Evolutionary conservation across 2,329 filamentous ascomycete species (phyloP).

Genomic region (Phaeosphaeriaceae sp.): DNA sequence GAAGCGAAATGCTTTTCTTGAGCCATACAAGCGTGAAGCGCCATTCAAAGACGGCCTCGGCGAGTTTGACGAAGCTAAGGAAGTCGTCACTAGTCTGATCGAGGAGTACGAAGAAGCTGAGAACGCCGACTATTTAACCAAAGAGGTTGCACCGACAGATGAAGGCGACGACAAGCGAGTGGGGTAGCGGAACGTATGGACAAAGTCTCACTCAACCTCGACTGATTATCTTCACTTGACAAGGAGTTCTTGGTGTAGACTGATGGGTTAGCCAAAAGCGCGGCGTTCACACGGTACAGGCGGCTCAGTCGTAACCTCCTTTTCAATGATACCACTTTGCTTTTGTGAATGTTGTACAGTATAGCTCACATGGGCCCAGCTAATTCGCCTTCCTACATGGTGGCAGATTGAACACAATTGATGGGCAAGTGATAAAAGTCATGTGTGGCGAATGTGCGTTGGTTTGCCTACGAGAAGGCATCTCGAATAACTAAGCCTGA

Average conservation of each 20-base stretch:
- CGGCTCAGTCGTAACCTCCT: slow-evolving; percentile 10
- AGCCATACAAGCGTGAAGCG: slow-evolving; percentile 93
- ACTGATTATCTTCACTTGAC: not conserved
- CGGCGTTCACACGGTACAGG: slow-evolving; percentile 16
- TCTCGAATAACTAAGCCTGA: no score
- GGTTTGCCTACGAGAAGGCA: not conserved
- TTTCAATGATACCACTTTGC: slow-evolving; percentile 8
- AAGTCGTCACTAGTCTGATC: slow-evolving; percentile 90
- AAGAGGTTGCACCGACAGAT: slow-evolving; percentile 60
- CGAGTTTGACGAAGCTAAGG: slow-evolving; percentile 93
- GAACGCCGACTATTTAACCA: slow-evolving; percentile 85
- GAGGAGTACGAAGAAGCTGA: slow-evolving; percentile 96
- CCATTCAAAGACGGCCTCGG: slow-evolving; percentile 90
- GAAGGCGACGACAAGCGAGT: slow-evolving; percentile 42
- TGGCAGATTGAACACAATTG: not conserved
- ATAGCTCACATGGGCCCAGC: not conserved
- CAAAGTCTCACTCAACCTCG: not conserved
- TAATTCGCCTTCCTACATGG: not conserved
- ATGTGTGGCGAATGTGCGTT: no score
- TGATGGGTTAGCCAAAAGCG: not conserved
- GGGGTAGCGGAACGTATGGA: slow-evolving; percentile 9
- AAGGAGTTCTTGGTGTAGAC: slow-evolving; percentile 15
- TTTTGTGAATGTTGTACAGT: not conserved
- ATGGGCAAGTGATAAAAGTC: no score
- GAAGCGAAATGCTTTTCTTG: slow-evolving; percentile 96